Conservation (phyloP, 2,329 filamentous ascomycete genomes). For the Botryosphaeria dothidea region DNA sequence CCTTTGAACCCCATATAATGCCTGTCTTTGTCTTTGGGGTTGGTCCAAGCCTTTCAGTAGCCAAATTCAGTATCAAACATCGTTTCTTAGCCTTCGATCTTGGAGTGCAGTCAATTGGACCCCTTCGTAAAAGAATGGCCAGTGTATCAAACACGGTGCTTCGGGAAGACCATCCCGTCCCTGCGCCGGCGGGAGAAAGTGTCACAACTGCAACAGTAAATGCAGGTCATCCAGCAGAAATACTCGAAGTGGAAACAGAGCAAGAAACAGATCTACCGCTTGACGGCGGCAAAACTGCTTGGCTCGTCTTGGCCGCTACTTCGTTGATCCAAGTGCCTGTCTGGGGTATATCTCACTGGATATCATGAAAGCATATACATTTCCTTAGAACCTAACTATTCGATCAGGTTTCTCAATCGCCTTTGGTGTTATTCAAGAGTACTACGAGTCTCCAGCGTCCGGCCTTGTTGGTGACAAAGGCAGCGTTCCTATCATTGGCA, state of each 20-base stretch:
- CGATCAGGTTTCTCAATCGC: constrained; percentile 22
- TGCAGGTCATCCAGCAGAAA: background rate
- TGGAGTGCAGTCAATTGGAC: background rate
- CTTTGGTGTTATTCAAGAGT: constrained; percentile 29
- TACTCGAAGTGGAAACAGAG: constrained; percentile 23
- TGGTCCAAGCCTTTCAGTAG: background rate
- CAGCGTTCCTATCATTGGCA: background rate
- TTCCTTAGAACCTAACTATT: background rate
- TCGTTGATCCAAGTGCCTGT: constrained; percentile 28
- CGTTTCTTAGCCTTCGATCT: background rate
- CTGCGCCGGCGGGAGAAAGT: background rate
- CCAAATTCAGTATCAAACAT: background rate
- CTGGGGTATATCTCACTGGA: constrained; percentile 13
- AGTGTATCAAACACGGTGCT: background rate
- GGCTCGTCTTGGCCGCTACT: constrained; percentile 28
- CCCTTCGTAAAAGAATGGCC: background rate
- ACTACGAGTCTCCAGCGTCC: constrained; percentile 23
- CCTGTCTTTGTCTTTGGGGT: background rate
- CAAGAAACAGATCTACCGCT: constrained; percentile 22
- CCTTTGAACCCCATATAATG: background rate
- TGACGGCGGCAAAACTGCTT: constrained; percentile 27
- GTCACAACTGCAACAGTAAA: background rate
- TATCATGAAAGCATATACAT: background rate
- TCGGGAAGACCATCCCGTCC: background rate
- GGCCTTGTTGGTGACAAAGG: background rate